Percentiles rank a stretch among this genome's conserved stretches.
These are phyloP conservation scores for Mucor velutinosus DNA, from an alignment of 371 early-diverging fungal species.

Conservation along the genomic window DNA sequence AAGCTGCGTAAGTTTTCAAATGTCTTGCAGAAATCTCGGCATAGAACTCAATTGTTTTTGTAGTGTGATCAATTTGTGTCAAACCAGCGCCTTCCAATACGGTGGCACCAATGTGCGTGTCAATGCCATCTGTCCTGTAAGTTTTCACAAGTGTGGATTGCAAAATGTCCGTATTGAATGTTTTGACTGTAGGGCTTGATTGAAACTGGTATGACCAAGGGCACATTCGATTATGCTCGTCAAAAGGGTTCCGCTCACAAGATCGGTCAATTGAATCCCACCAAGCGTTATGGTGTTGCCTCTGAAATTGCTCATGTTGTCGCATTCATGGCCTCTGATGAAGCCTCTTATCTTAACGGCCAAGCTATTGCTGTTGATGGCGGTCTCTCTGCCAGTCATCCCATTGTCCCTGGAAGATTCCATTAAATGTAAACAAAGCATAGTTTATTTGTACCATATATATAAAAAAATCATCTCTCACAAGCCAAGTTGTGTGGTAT, in stretches of 20 bases:
- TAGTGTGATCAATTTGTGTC: slow-evolving; percentile 58
- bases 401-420: slow-evolving; percentile 43
- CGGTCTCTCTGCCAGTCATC: slow-evolving; percentile 53
- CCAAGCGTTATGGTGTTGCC: slow-evolving; percentile 48
- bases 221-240: slow-evolving; percentile 54
- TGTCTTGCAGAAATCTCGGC: neutral
- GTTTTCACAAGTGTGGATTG: slow-evolving; percentile 9
- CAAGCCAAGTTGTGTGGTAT: slow-evolving; percentile 24
- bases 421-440: slow-evolving; percentile 15
- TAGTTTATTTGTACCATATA: neutral
- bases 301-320: slow-evolving; percentile 53
- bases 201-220: slow-evolving; percentile 60
- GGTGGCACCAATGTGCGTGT: slow-evolving; percentile 55
- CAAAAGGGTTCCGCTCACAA: slow-evolving; percentile 42
- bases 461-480: neutral
- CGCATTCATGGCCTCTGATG: slow-evolving; percentile 58
- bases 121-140: slow-evolving; percentile 63
- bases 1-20: slow-evolving; percentile 37
- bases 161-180: too few species aligned
- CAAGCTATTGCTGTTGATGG: slow-evolving; percentile 61
- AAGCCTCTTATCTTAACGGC: slow-evolving; percentile 61
- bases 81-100: slow-evolving; percentile 50
- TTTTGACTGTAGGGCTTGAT: slow-evolving; percentile 47
- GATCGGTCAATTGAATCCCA: slow-evolving; percentile 62
- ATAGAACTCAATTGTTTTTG: neutral